Evolutionary conservation across 2,329 filamentous ascomycete genomes (phyloP).

Genomic region (Fusarium fracticaudum): DNA sequence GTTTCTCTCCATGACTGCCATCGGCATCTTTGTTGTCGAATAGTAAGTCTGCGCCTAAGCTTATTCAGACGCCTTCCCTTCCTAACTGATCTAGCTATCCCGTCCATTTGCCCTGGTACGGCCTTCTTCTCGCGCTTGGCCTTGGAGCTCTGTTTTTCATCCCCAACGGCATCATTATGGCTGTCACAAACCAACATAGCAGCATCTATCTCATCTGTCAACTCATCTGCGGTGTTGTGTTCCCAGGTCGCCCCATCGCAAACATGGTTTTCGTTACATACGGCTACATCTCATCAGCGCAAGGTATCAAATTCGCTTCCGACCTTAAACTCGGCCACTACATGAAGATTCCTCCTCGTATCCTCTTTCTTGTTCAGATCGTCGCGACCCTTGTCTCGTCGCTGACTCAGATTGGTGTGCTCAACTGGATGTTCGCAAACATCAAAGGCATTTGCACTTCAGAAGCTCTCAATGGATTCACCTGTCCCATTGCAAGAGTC

Average conservation of each 20-base stretch:
- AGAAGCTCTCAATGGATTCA: constrained; percentile 85
- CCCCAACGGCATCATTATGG: constrained; percentile 92
- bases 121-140: constrained; percentile 78
- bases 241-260: constrained; percentile 85
- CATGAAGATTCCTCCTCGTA: constrained; percentile 86
- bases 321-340: constrained; percentile 90
- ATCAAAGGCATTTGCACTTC: constrained; percentile 82
- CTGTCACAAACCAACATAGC: constrained; percentile 88
- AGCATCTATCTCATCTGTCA: constrained; percentile 89
- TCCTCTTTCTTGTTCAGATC: constrained; percentile 81
- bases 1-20: constrained; percentile 77
- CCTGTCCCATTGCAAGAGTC: constrained; percentile 85
- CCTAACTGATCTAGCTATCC: constrained; percentile 68
- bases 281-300: constrained; percentile 87
- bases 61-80: not conserved
- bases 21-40: constrained; percentile 86
- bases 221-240: constrained; percentile 82
- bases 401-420: constrained; percentile 81
- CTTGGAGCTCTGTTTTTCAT: constrained; percentile 87
- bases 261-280: constrained; percentile 96
- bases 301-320: constrained; percentile 88
- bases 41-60: constrained; percentile 64
- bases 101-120: constrained; percentile 87
- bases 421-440: constrained; percentile 90
- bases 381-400: constrained; percentile 79